These are phyloP conservation scores for Aurifilum marmelostoma DNA, from an alignment of 2,329 filamentous ascomycete genomes.

Conservation along the genomic window DNA sequence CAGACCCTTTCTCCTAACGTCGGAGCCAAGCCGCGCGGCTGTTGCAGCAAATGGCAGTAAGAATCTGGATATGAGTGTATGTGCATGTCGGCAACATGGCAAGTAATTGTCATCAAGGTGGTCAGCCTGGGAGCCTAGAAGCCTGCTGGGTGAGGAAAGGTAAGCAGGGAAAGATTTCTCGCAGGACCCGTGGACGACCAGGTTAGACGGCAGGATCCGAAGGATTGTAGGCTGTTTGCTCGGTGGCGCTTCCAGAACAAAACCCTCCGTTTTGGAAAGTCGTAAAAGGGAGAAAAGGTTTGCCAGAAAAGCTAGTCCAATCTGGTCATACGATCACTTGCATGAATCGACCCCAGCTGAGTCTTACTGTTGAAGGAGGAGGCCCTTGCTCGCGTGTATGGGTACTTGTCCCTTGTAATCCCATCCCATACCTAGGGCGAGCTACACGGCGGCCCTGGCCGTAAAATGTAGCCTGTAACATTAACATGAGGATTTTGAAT, in stretches of 20 bases:
- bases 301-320: background rate
- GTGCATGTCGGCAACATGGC: background rate
- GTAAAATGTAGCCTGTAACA: background rate
- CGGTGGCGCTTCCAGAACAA: too few species aligned
- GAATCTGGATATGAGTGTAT: background rate
- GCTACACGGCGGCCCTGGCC: background rate
- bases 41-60: background rate
- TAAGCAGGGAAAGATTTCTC: background rate
- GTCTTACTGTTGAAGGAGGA: background rate
- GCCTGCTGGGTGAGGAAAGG: background rate
- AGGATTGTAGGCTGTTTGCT: background rate
- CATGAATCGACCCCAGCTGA: background rate
- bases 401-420: background rate
- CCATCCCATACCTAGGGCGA: background rate
- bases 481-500: background rate
- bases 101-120: background rate
- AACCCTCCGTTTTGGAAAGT: background rate
- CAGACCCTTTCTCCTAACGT: background rate
- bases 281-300: background rate
- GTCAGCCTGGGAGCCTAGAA: background rate
- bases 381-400: background rate
- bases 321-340: background rate
- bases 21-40: background rate
- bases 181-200: background rate
- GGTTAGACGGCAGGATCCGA: background rate